These are phyloP conservation scores for Euphorbia corollata DNA, from an alignment of 441 rosid species.

Conservation along the genomic window DNA sequence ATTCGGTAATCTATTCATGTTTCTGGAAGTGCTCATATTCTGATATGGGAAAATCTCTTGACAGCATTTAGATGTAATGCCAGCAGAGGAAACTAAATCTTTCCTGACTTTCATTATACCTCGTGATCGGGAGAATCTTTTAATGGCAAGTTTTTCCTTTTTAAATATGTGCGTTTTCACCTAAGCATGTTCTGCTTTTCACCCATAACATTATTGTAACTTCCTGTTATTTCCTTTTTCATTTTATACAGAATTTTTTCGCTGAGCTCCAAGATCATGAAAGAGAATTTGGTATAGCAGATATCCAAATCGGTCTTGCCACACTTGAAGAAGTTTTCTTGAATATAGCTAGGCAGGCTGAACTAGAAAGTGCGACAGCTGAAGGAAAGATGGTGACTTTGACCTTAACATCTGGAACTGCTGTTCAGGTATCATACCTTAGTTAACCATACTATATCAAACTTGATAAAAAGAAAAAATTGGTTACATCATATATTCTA, in stretches of 20 bases:
- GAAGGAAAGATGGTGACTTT: constrained; percentile 61
- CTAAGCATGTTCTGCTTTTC: neutral
- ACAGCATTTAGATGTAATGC: constrained; percentile 57
- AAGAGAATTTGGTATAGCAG: constrained; percentile 52
- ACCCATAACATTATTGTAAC: neutral
- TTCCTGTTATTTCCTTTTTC: neutral
- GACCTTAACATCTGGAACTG: constrained; percentile 52
- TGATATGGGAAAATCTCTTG: constrained; percentile 17
- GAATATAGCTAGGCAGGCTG: constrained; percentile 75
- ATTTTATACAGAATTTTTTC: constrained; percentile 44
- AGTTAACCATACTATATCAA: neutral
- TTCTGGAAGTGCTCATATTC: constrained; percentile 14
- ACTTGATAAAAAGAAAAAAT: neutral
- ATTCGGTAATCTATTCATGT: constrained; percentile 1
- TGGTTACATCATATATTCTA: neutral
- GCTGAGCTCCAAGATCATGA: constrained; percentile 61
- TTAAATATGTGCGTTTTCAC: constrained; percentile 2
- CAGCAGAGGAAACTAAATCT: constrained; percentile 65
- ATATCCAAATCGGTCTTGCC: constrained; percentile 76
- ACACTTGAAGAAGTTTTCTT: constrained; percentile 93
- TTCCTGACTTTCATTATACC: constrained; percentile 82
- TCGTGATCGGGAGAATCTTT: constrained; percentile 53
- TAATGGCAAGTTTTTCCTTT: constrained; percentile 39
- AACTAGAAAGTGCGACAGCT: constrained; percentile 69
- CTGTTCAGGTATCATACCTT: constrained; percentile 41